Evolutionary conservation across 129 eudicot species (phyloP), one percentile per base, ranked within the genome.

Genomic region (Dittrichia graveolens): DNA sequence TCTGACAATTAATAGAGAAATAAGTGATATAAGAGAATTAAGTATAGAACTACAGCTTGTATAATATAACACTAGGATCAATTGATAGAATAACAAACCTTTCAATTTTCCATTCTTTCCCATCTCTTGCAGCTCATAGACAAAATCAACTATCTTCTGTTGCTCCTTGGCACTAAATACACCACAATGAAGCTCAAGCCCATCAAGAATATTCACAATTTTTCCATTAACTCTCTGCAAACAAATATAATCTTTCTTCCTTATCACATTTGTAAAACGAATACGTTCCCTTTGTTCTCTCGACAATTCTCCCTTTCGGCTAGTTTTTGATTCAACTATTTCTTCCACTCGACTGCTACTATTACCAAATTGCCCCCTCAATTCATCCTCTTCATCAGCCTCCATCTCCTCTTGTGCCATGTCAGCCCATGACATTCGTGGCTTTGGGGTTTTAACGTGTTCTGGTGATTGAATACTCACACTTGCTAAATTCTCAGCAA

Each of bases 341-440:
- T 81, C 87, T 38, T 72, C 87, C 8, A 67, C 24, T 47, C 18
- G 18, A 68, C 42, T 72, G 60, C 72, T 72, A 67, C 3, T 73
- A 75, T 37, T 10, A 40, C 61, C 75, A 42, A 38, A 50, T 8
- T 37, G 64, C 52, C 73, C 75, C 5, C 50, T 80, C 9, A 48
- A 67, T 72, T 81, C 95, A 24, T 71, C 82, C 46, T 86, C 96
- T 71, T 83, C 97, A 43, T 88, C 96, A 5, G 69, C 91, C 71
- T 88, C 85, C 56, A 86, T 83, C 34, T 95, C 99, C 79, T 91
- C 97, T 24, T 82, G 88, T 31, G 97, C 90, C 91, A 95, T 95
- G 54, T 95, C 99, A 42, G 99, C 99, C 99, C 99, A 95, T 6
- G 96, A 95, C 91, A 77, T 83, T 55, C 86, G 83, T 42, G 80